phyloP scores from a whole-genome alignment of 148 eudicot species.

The Persicaria tinctoria region DNA sequence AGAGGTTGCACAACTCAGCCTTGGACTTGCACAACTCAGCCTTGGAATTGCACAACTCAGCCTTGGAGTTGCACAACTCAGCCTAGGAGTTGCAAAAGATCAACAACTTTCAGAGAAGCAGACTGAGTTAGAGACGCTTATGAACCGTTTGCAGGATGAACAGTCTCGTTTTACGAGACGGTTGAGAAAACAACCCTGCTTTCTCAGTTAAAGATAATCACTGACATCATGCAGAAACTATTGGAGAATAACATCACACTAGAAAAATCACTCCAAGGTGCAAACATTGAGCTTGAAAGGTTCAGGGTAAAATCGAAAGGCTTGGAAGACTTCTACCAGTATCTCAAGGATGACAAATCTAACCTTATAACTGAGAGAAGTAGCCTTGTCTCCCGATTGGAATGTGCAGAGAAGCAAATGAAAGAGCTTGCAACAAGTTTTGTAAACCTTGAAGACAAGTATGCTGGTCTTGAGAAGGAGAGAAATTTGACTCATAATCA shows the following conservation, averaged over 20 bases:
- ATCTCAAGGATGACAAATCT: slow-evolving; percentile 55
- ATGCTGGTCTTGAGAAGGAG: slow-evolving; percentile 57
- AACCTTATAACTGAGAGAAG: slow-evolving; percentile 57
- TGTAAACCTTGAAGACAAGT: slow-evolving; percentile 56
- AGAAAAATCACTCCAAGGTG: slow-evolving; percentile 62
- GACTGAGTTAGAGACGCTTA: slow-evolving; percentile 56
- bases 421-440: slow-evolving; percentile 57
- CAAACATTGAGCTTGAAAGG: slow-evolving; percentile 70
- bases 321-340: slow-evolving; percentile 65
- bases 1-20: too few relatives aligned
- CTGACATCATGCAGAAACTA: slow-evolving; percentile 72
- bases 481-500: slow-evolving; percentile 45
- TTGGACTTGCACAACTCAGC: too few relatives aligned
- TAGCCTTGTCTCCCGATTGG: slow-evolving; percentile 47
- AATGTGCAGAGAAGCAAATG: slow-evolving; percentile 54
- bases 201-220: slow-evolving; percentile 65
- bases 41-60: too few relatives aligned
- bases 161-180: slow-evolving; percentile 37
- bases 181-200: slow-evolving; percentile 64
- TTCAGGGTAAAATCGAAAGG: slow-evolving; percentile 76
- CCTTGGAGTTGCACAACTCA: too few relatives aligned
- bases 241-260: slow-evolving; percentile 57
- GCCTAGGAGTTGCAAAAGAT: slow-evolving; percentile 52
- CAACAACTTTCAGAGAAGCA: slow-evolving; percentile 56
- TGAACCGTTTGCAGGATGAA: slow-evolving; percentile 47